These are phyloP conservation scores for Mycena leptocephala DNA, from an alignment of 768 basidiomycete species.

Conservation along the genomic window DNA sequence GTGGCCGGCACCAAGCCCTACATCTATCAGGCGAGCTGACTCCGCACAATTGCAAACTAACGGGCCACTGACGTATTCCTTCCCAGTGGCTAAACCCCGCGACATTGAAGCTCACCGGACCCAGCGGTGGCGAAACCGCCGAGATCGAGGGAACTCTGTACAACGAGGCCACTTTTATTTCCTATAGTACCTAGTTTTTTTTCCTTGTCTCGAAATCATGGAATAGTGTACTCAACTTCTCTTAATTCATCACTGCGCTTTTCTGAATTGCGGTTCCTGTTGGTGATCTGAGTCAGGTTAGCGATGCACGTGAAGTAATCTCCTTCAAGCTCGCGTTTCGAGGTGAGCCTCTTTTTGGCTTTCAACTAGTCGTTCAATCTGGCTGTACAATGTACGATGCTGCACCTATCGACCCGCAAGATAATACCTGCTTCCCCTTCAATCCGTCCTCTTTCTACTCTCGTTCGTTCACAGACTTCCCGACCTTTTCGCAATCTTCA, in stretches of 20 bases:
- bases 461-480: conserved; percentile 20
- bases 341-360: not conserved
- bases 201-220: conserved; percentile 9
- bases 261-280: too few relatives aligned
- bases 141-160: conserved; percentile 83
- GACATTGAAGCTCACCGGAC: conserved; percentile 61
- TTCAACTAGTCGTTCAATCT: conserved; percentile 26
- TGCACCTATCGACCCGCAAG: conserved; percentile 60
- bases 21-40: conserved; percentile 86
- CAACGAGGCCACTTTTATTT: conserved; percentile 94
- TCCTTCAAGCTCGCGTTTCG: not conserved
- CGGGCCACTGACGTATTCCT: conserved; percentile 13
- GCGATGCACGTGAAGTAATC: conserved; percentile 1
- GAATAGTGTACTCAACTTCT: conserved; percentile 24
- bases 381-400: conserved; percentile 66
- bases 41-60: conserved; percentile 15
- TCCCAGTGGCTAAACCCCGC: conserved; percentile 65
- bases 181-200: conserved; percentile 57
- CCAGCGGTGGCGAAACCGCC: conserved; percentile 56
- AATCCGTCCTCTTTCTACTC: conserved; percentile 32
- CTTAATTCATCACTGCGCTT: conserved; percentile 27
- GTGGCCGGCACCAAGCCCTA: conserved; percentile 95
- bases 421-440: conserved; percentile 27
- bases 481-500: conserved; percentile 22
- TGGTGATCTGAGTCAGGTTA: conserved; percentile 1